phyloP scores from a whole-genome alignment of 2,329 filamentous ascomycete species.

The Fusarium nurragi region DNA sequence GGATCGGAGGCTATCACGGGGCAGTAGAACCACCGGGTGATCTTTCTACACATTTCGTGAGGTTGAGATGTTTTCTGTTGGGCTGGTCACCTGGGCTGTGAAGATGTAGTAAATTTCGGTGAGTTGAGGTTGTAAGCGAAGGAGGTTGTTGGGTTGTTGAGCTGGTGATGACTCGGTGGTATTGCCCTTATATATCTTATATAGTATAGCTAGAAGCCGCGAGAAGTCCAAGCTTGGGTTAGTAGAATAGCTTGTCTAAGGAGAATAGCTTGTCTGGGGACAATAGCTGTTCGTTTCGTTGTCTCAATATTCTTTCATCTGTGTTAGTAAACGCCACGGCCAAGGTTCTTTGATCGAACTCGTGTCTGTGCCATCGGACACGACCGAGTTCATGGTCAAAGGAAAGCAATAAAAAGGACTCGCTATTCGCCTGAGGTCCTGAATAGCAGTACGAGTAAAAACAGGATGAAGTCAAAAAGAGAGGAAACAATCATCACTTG shows the following conservation, averaged over 20 bases:
- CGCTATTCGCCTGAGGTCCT: neutral
- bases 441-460: neutral
- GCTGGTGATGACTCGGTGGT: neutral
- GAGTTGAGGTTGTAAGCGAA: neutral
- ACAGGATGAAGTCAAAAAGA: neutral
- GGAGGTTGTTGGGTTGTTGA: neutral
- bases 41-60: conserved; percentile 30
- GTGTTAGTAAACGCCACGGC: neutral
- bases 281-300: neutral
- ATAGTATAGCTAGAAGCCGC: neutral
- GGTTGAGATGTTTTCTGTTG: neutral
- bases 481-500: neutral
- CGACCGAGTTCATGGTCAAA: neutral
- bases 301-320: neutral
- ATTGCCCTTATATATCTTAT: neutral
- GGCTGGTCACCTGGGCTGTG: neutral
- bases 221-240: too few species aligned
- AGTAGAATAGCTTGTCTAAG: neutral
- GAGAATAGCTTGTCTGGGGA: neutral
- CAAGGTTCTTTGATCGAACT: conserved; percentile 1
- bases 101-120: neutral
- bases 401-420: neutral
- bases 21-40: conserved; percentile 31
- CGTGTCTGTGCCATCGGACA: neutral
- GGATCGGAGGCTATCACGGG: neutral